Conservation (phyloP, 2,329 filamentous ascomycete genomes). For the Teratosphaeria gauchensis region DNA sequence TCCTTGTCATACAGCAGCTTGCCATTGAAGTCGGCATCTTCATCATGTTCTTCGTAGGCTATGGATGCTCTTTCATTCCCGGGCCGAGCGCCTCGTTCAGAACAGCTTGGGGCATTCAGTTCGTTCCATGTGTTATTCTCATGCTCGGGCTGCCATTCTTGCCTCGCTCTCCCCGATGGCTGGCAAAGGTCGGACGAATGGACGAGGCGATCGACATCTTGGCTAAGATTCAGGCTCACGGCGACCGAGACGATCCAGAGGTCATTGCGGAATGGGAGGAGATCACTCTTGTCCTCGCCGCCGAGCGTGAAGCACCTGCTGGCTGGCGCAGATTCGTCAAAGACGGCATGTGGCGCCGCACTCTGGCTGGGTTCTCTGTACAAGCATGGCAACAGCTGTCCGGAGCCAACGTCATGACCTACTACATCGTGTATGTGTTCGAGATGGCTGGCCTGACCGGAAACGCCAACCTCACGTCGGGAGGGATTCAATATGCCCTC, state of each 20-base stretch:
- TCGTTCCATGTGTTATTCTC: slow-evolving; percentile 36
- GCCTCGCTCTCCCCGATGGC: slow-evolving; percentile 38
- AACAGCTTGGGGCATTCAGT: slow-evolving; percentile 39
- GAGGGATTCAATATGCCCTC: slow-evolving; percentile 32
- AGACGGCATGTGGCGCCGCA: slow-evolving; percentile 51
- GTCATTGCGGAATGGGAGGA: slow-evolving; percentile 42
- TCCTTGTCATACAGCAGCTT: slow-evolving; percentile 37
- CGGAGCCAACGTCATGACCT: slow-evolving; percentile 37
- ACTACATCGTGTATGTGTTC: slow-evolving; percentile 54
- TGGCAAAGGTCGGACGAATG: slow-evolving; percentile 37
- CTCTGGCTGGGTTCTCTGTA: slow-evolving; percentile 45
- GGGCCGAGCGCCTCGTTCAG: slow-evolving; percentile 31
- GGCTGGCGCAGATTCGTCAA: slow-evolving; percentile 38
- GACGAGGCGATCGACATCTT: slow-evolving; percentile 38
- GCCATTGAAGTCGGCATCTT: slow-evolving; percentile 37
- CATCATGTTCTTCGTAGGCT: slow-evolving; percentile 40
- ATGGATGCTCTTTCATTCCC: slow-evolving; percentile 35
- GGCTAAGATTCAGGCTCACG: slow-evolving; percentile 37
- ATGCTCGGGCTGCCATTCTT: slow-evolving; percentile 38
- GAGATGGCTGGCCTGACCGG: slow-evolving; percentile 48
- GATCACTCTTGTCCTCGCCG: slow-evolving; percentile 32
- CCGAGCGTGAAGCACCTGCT: slow-evolving; percentile 29
- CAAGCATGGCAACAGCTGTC: slow-evolving; percentile 48
- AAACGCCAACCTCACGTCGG: slow-evolving; percentile 38
- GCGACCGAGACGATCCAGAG: slow-evolving; percentile 36